Evolutionary conservation across 225 moss, liverwort and hornwort species (phyloP).

Genomic region (Ulota crispa): DNA sequence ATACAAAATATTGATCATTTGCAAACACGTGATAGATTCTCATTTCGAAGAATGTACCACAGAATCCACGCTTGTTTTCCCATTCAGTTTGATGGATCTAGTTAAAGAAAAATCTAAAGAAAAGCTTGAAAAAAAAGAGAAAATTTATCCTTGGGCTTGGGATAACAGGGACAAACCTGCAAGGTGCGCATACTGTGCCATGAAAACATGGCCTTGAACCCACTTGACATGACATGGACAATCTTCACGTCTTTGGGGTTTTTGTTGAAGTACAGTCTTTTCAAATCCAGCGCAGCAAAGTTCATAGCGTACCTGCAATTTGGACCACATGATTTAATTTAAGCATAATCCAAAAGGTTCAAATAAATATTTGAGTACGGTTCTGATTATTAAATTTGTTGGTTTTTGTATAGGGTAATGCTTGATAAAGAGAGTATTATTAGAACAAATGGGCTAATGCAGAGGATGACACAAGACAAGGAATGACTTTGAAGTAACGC

Average conservation of each 20-base stretch:
- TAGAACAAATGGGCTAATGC: too few relatives aligned
- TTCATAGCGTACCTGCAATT: slow-evolving; percentile 79
- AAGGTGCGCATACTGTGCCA: slow-evolving; percentile 80
- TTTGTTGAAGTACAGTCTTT: slow-evolving; percentile 44
- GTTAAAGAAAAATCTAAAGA: not conserved
- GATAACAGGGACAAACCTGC: slow-evolving; percentile 50
- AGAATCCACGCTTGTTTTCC: not conserved
- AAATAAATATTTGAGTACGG: too few relatives aligned
- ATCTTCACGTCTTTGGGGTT: slow-evolving; percentile 62
- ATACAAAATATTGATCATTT: too few relatives aligned
- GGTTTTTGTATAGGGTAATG: too few relatives aligned
- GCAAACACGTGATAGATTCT: too few relatives aligned
- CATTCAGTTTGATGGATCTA: not conserved
- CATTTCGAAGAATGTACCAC: too few relatives aligned
- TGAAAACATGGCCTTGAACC: slow-evolving; percentile 71
- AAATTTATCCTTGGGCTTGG: not conserved
- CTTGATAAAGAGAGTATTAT: too few relatives aligned
- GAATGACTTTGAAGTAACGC: too few relatives aligned
- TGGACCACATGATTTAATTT: too few relatives aligned
- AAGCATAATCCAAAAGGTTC: too few relatives aligned
- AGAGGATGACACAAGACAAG: too few relatives aligned
- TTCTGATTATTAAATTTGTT: too few relatives aligned
- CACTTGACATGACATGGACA: slow-evolving; percentile 86
- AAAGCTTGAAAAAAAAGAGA: not conserved
- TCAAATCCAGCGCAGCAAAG: slow-evolving; percentile 69